A percentile compares a stretch with the other conserved stretches of the same genome.
Conservation (phyloP, 2,329 filamentous ascomycete genomes). For the Fusarium musae region DNA sequence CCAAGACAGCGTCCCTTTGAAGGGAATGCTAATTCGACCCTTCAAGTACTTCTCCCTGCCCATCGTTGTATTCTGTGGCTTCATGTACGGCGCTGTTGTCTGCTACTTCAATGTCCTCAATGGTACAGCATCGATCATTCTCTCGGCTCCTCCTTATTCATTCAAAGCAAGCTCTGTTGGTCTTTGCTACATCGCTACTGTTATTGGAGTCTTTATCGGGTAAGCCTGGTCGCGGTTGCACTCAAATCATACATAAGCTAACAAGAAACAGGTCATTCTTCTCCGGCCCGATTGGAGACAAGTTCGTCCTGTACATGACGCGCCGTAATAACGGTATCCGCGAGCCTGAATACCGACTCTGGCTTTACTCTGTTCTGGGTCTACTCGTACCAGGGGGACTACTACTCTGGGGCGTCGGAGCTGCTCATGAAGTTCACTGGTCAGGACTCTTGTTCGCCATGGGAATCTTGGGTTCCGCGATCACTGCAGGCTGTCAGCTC, state of each 20-base stretch:
- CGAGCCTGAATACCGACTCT: not conserved
- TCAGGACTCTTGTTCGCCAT: not conserved
- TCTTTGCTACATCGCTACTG: not conserved
- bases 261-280: not conserved
- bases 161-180: not conserved
- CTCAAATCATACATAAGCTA: accelerated
- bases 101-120: not conserved
- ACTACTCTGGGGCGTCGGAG: not conserved
- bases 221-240: accelerated
- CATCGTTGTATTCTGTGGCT: not conserved
- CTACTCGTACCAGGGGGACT: not conserved
- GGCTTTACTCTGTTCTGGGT: not conserved
- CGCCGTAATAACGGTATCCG: not conserved
- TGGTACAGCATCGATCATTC: not conserved
- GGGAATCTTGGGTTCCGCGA: not conserved
- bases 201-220: not conserved
- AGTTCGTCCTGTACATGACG: not conserved
- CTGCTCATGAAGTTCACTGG: not conserved
- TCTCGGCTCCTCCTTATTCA: not conserved
- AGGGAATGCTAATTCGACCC: not conserved
- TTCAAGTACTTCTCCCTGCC: not conserved
- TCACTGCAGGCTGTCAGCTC: not conserved
- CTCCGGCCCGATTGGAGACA: not conserved
- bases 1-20: not conserved
- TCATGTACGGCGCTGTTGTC: not conserved